Percentiles rank a stretch among this genome's conserved stretches.
phyloP scores from a whole-genome alignment of 106 monocot genomes.

The Narthecium ossifragum region DNA sequence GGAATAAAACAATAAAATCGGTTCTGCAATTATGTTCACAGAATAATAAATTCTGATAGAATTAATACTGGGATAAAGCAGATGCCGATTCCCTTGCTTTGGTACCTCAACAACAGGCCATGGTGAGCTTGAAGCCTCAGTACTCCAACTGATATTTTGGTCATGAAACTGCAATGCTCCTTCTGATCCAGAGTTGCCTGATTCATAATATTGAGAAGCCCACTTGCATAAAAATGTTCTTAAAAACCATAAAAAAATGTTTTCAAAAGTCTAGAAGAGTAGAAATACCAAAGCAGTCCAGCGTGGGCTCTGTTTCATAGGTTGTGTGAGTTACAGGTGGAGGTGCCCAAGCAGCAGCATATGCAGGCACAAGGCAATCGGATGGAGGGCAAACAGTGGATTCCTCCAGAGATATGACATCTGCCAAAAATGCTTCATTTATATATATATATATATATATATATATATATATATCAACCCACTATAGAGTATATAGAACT shows the following conservation, averaged over 20 bases:
- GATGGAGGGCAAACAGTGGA: constrained; percentile 23
- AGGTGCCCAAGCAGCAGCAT: constrained; percentile 13
- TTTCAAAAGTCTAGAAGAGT: constrained; percentile 8
- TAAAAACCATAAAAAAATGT: neutral
- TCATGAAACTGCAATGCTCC: constrained; percentile 12
- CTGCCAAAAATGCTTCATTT: constrained; percentile 10
- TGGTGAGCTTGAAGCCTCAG: constrained; percentile 20
- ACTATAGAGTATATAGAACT: neutral
- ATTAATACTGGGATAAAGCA: constrained; percentile 26
- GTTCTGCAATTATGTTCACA: neutral
- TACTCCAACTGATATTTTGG: constrained; percentile 25
- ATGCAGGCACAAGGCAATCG: constrained; percentile 11
- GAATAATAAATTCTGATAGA: neutral
- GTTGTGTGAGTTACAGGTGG: constrained; percentile 17
- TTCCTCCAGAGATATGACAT: constrained; percentile 16
- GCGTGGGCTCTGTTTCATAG: constrained; percentile 13
- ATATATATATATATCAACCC: neutral
- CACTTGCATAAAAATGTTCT: too few species aligned
- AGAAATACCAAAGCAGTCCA: constrained; percentile 5
- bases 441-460: neutral
- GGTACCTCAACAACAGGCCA: constrained; percentile 3
- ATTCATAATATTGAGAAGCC: too few species aligned
- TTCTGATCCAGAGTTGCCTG: too few species aligned
- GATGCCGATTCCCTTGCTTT: constrained; percentile 17
- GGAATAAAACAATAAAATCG: neutral